phyloP scores from a whole-genome alignment of 352 stramenopile species.

The Globisporangium middletonii region DNA sequence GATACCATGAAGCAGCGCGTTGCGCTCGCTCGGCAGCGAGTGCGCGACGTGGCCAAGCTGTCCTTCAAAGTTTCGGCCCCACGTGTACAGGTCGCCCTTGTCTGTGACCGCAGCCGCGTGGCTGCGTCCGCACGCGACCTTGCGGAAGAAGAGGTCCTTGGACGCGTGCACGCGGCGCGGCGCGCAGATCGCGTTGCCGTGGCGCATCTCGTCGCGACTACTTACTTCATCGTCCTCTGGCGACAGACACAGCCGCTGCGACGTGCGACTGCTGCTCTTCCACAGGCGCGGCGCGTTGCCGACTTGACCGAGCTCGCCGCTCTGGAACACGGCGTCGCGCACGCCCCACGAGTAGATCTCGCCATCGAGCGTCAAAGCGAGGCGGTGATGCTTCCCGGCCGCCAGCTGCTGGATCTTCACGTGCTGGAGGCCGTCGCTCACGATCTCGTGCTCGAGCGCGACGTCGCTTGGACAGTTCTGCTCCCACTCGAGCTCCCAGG shows the following conservation, averaged over 20 bases:
- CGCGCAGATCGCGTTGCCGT: conserved; percentile 14
- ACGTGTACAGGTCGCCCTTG: conserved; percentile 85
- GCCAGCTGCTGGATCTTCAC: conserved; percentile 48
- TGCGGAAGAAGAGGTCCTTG: conserved; percentile 43
- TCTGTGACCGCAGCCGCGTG: conserved; percentile 74
- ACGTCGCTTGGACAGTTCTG: conserved; percentile 1
- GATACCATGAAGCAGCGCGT: conserved; percentile 40
- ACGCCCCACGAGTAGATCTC: conserved; percentile 62
- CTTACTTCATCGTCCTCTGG: conserved; percentile 16
- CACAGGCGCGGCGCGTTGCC: conserved; percentile 6
- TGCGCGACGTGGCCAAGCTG: conserved; percentile 66
- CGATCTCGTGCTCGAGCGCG: conserved; percentile 29
- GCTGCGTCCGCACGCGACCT: conserved; percentile 58
- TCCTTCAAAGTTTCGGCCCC: conserved; percentile 83
- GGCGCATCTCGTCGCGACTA: background rate
- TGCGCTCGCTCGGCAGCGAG: conserved; percentile 25
- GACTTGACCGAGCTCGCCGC: conserved; percentile 41
- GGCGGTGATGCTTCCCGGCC: conserved; percentile 42
- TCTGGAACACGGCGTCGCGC: conserved; percentile 16
- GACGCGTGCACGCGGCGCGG: conserved; percentile 31
- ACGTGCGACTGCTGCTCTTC: conserved; percentile 8
- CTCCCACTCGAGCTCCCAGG: conserved; percentile 49
- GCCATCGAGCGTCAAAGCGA: conserved; percentile 57
- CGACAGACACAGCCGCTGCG: conserved; percentile 2
- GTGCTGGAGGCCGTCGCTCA: conserved; percentile 29